A percentile compares a stretch with the other conserved stretches of the same genome.
Evolutionary conservation across 202 grass and related monocot genomes (phyloP).

Genomic region (Musa balbisiana): DNA sequence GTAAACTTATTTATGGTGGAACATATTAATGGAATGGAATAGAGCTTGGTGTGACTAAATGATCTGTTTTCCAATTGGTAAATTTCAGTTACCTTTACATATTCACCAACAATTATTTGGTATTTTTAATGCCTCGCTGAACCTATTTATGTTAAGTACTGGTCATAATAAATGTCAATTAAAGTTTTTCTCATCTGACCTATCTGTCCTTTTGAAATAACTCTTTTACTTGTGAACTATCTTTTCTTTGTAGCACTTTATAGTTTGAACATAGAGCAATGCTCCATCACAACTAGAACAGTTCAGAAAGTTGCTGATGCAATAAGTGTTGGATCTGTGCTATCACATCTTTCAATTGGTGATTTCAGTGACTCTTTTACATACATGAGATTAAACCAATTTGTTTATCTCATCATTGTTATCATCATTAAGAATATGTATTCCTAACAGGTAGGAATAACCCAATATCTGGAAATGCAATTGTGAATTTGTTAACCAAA

Average conservation of each 20-base stretch:
- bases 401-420: conserved; percentile 23
- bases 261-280: conserved; percentile 93
- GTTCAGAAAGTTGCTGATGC: conserved; percentile 85
- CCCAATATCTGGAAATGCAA: conserved; percentile 78
- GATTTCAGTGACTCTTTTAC: conserved; percentile 17
- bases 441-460: conserved; percentile 68
- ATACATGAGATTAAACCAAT: conserved; percentile 4
- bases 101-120: no score
- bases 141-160: no score
- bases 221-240: neutral
- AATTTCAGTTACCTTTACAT: no score
- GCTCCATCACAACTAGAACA: conserved; percentile 89
- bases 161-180: neutral
- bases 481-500: conserved; percentile 77
- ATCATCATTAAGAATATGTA: conserved; percentile 22
- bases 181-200: neutral
- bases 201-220: neutral
- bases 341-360: conserved; percentile 97
- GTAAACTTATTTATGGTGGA: neutral
- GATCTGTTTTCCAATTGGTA: neutral
- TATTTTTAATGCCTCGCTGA: no score
- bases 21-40: neutral
- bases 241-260: conserved; percentile 54
- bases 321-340: conserved; percentile 57
- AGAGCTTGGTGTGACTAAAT: neutral